Conservation (phyloP, 495 filamentous ascomycete genomes). For the Chaetomium tenue region DNA sequence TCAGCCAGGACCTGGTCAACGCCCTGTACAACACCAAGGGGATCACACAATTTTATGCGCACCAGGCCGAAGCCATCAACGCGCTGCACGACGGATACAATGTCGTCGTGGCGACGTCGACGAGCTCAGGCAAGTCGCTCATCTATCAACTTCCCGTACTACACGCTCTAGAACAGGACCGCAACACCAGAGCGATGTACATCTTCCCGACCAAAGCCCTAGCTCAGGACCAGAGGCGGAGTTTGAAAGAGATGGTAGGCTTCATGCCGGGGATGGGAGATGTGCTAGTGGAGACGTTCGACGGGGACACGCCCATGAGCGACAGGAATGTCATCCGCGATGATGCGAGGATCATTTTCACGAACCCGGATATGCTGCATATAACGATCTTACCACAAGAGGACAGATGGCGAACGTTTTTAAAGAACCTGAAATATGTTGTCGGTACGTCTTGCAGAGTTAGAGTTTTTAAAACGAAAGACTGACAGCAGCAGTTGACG, state of each 20-base stretch:
- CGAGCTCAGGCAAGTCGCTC: constrained; percentile 91
- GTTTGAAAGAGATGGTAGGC: constrained; percentile 76
- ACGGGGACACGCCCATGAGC: constrained; percentile 86
- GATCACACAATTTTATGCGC: constrained; percentile 85
- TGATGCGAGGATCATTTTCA: constrained; percentile 91
- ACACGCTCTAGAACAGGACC: constrained; percentile 78
- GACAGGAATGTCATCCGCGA: constrained; percentile 79
- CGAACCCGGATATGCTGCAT: constrained; percentile 98
- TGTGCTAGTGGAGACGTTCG: constrained; percentile 84
- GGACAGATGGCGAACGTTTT: constrained; percentile 80
- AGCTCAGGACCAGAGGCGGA: constrained; percentile 90
- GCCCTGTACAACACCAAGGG: constrained; percentile 85
- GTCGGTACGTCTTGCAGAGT: constrained; percentile 54
- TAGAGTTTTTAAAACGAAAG: not conserved
- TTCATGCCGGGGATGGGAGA: constrained; percentile 77
- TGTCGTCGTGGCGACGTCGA: constrained; percentile 92
- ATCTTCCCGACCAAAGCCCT: constrained; percentile 98
- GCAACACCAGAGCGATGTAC: constrained; percentile 82
- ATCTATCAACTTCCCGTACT: constrained; percentile 96
- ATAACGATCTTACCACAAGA: constrained; percentile 92
- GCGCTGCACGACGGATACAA: constrained; percentile 76
- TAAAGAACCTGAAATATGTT: constrained; percentile 86
- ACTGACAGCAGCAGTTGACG: constrained; percentile 52
- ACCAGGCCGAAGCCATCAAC: constrained; percentile 96
- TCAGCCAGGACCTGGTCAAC: constrained; percentile 90